A percentile compares a stretch with the other conserved stretches of the same genome.
Evolutionary conservation across 1,139 yeast species (phyloP).

Genomic region (Geotrichum carabidarum): DNA sequence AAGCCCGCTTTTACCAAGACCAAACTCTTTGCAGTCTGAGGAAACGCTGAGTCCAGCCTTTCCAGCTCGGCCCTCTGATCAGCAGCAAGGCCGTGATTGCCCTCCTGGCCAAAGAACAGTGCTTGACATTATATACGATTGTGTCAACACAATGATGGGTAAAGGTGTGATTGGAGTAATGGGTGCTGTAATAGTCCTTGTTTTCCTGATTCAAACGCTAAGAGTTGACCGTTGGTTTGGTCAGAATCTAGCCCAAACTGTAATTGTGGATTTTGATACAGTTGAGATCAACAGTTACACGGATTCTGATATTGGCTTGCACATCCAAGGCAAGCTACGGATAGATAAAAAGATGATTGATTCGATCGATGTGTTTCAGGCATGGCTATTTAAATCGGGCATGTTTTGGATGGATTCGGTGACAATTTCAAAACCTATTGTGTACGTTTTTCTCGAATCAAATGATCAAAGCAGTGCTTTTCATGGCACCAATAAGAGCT

Average conservation of each 20-base stretch:
- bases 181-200: conserved; percentile 3
- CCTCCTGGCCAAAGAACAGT: neutral
- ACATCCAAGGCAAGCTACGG: no score
- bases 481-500: neutral
- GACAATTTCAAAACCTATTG: neutral
- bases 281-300: no score
- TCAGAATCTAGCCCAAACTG: no score
- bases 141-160: neutral
- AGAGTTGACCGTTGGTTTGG: neutral
- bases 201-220: neutral
- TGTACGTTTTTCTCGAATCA: neutral
- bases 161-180: conserved; percentile 2
- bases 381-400: neutral
- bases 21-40: no score
- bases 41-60: neutral
- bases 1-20: no score
- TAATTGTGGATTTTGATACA: no score
- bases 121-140: neutral
- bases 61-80: neutral
- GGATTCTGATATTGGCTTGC: no score
- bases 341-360: neutral
- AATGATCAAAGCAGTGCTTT: neutral
- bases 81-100: neutral
- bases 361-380: neutral
- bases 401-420: neutral